Base-by-base conservation (phyloP, 495 filamentous ascomycete species). In the Aspergillus sclerotioniger region DNA sequence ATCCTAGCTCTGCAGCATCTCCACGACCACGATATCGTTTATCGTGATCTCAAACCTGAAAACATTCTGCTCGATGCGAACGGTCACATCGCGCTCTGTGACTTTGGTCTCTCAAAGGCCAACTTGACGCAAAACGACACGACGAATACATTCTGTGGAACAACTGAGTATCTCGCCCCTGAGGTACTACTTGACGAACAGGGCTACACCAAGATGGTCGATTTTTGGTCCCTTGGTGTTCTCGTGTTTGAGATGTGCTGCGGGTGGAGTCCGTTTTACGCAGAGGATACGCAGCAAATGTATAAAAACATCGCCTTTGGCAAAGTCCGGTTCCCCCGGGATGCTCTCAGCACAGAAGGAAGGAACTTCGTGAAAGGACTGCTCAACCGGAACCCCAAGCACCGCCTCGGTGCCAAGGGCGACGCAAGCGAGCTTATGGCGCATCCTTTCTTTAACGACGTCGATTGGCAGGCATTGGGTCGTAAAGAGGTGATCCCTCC, bases 281-380 rank as follows among this genome's bases (percentile, higher is more conserved):
- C 94, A 56, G 94, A 98, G 60, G 95, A 98, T 63, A 98, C 93
- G 2, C 94, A 98, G 72, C 94, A 98, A 70, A 98, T 98, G 94
- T 98, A 98, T 75, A 98, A 98, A 78, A 98, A 98, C 76, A 98
- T 98, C 58, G 95, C 93, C 0, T 98, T 98, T 68, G 94, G 94
- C 64, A 98, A 98, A 66, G 94, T 98, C 33, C 83, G 93, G 58
- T 98, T 98, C 75, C 94, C 94, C 15, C 84, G 91, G 55, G 94
- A 98, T 68, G 95, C 94, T 0, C 78, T 98, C 29, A 96, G 90
- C 59, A 86, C 89, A 17, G 94, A 98, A 71, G 94, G 94, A 41
- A 83, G 94, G 48, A 98, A 96, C 68, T 98, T 98, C 62, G 94
- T 98, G 65, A 98, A 98, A 76, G 94, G 94, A 25, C 77, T 98